phyloP scores from a whole-genome alignment of 2,329 filamentous ascomycete genomes.

The Fulvia fulva region DNA sequence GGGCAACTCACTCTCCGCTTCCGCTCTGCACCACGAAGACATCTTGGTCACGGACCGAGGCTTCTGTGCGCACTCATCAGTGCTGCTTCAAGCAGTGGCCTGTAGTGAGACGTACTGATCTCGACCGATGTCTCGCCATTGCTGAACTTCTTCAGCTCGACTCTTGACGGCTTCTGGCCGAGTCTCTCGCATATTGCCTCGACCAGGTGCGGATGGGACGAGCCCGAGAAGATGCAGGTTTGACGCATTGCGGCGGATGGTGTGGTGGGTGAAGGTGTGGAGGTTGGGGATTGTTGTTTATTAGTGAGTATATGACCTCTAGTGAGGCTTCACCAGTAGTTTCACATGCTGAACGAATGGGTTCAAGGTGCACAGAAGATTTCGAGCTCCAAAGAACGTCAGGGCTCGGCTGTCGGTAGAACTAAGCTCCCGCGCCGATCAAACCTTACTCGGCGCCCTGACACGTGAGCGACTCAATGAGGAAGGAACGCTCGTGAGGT shows the following conservation, averaged over 20 bases:
- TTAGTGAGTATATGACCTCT: constrained; percentile 18
- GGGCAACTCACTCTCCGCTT: constrained; percentile 61
- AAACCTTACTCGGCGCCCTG: neutral
- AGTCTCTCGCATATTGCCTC: constrained; percentile 64
- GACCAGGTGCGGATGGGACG: constrained; percentile 60
- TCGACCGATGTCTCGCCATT: constrained; percentile 68
- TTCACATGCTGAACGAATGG: constrained; percentile 13
- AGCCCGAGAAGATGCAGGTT: constrained; percentile 64
- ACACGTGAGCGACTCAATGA: constrained; percentile 2
- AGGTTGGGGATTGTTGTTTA: neutral
- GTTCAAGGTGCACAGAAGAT: neutral
- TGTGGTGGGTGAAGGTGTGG: neutral
- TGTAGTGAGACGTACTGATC: constrained; percentile 46
- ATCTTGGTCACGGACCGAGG: constrained; percentile 89
- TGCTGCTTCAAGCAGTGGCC: constrained; percentile 20
- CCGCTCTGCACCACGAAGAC: constrained; percentile 98
- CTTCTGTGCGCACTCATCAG: constrained; percentile 38
- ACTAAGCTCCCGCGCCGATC: neutral
- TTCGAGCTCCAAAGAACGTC: neutral
- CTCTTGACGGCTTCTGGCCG: constrained; percentile 56
- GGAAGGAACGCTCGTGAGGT: neutral
- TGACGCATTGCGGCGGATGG: constrained; percentile 53
- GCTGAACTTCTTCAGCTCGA: constrained; percentile 62
- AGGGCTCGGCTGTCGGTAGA: neutral
- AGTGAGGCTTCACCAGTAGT: constrained; percentile 20